Conservation (phyloP, 139 green algal genomes). For the Edaphochlamys debaryana region DNA sequence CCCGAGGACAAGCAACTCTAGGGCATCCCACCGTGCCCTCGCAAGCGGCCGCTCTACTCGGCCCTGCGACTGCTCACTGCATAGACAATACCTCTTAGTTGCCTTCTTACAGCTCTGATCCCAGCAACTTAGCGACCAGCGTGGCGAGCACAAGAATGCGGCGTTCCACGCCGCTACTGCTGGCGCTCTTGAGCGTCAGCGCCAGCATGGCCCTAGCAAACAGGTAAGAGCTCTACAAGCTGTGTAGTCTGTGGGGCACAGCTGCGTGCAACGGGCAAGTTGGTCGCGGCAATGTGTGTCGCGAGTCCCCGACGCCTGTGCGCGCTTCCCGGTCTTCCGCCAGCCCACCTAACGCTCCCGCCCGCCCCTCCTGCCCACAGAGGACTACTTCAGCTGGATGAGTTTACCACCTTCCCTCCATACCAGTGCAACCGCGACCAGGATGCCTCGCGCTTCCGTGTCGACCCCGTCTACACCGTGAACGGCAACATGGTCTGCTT, state of each 20-base stretch:
- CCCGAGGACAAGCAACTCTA: too few species aligned
- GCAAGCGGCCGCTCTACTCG: too few species aligned
- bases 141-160: not conserved
- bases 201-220: not conserved
- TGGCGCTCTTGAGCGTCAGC: not conserved
- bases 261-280: too few species aligned
- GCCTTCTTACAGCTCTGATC: too few species aligned
- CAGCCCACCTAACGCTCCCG: not conserved
- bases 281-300: too few species aligned
- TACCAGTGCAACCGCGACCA: conserved; percentile 34
- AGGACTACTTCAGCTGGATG: not conserved
- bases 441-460: conserved; percentile 35
- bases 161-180: not conserved
- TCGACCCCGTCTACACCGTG: not conserved
- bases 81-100: too few species aligned
- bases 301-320: too few species aligned
- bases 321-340: not conserved
- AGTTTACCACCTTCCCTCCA: conserved; percentile 22
- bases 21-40: too few species aligned
- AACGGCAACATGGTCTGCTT: conserved; percentile 29
- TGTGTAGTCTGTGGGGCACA: not conserved
- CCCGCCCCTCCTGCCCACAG: not conserved
- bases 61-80: too few species aligned
- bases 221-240: not conserved
- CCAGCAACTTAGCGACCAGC: too few species aligned